Conservation (phyloP, 2,329 filamentous ascomycete genomes). For the Cryphonectria nitschkei region DNA sequence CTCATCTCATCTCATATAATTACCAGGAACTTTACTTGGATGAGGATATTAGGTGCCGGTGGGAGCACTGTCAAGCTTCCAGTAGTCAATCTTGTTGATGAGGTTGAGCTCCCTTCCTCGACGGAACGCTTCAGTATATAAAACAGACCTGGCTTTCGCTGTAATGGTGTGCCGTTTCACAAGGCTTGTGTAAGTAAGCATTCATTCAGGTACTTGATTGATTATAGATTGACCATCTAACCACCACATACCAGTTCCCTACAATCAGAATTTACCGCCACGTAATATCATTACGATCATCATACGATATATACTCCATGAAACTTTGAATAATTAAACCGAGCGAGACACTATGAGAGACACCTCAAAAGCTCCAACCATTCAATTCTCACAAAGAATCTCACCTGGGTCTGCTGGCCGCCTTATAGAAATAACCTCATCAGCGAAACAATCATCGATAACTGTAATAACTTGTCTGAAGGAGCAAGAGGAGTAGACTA, state of each 20-base stretch:
- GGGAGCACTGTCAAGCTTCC: neutral
- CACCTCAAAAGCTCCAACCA: neutral
- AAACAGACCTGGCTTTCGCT: too few relatives aligned
- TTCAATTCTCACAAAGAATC: neutral
- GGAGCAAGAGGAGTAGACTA: neutral
- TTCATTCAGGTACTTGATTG: neutral
- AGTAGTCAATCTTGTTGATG: neutral
- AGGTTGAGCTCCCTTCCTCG: neutral
- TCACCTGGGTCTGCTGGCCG: neutral
- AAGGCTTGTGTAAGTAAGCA: neutral
- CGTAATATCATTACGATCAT: neutral
- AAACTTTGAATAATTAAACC: neutral
- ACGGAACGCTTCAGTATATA: neutral
- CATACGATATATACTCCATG: neutral
- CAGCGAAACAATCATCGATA: neutral
- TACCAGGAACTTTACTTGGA: neutral
- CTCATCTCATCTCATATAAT: neutral
- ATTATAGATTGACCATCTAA: neutral
- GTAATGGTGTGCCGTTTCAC: too few relatives aligned
- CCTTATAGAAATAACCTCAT: neutral
- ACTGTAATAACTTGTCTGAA: too few relatives aligned
- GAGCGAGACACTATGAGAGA: neutral
- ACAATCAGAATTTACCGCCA: neutral
- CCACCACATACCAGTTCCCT: neutral
- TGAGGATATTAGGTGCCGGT: neutral